These are phyloP conservation scores for Lipomyces spencermartinsiae DNA, from an alignment of 805 yeast species.

Conservation along the genomic window DNA sequence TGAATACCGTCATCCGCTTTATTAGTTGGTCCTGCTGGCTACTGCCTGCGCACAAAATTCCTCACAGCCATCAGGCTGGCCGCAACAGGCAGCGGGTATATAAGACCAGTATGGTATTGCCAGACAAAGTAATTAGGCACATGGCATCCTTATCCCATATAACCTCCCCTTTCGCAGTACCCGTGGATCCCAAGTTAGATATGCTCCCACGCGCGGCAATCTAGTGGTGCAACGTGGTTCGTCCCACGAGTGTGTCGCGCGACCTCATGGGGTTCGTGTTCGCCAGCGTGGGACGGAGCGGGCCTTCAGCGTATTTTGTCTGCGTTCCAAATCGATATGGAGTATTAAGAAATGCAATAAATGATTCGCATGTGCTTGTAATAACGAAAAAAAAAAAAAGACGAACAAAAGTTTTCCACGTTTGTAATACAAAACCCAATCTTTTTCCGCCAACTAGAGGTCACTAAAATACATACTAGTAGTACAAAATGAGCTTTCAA, in stretches of 20 bases:
- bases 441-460: background rate
- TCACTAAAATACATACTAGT: background rate
- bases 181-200: background rate
- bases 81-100: no score
- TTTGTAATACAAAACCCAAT: background rate
- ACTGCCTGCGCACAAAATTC: no score
- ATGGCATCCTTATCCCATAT: constrained; percentile 2
- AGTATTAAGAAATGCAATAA: no score
- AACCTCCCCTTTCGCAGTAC: background rate
- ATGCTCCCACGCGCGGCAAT: background rate
- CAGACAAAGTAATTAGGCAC: background rate
- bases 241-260: background rate
- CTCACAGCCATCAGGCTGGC: background rate
- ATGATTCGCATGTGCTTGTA: no score
- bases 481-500: background rate
- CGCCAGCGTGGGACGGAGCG: background rate
- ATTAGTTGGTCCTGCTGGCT: no score
- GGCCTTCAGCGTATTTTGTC: no score
- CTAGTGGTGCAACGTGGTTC: background rate
- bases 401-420: background rate
- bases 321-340: no score
- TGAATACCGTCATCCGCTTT: no score
- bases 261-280: background rate
- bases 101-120: background rate
- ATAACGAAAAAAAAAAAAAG: background rate